A percentile compares a stretch with the other conserved stretches of the same genome.
These are phyloP conservation scores for Leccinum holopus DNA, from an alignment of 1,284 basidiomycete genomes.

Conservation along the genomic window DNA sequence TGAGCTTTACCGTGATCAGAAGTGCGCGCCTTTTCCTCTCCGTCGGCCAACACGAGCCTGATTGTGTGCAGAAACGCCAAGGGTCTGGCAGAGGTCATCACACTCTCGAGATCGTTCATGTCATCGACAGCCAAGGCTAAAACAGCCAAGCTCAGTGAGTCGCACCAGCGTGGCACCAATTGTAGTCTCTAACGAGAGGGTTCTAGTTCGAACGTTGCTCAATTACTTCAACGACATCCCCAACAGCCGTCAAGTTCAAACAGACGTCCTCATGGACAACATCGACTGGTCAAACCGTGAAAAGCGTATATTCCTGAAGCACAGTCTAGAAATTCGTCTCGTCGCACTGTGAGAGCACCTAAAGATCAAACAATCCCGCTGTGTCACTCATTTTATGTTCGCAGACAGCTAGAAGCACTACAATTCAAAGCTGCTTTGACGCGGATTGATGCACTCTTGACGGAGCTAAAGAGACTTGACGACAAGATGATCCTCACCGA, in stretches of 20 bases:
- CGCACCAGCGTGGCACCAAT: neutral
- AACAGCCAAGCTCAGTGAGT: slow-evolving; percentile 92
- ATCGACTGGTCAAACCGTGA: slow-evolving; percentile 92
- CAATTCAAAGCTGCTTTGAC: slow-evolving; percentile 80
- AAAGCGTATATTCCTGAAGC: slow-evolving; percentile 94
- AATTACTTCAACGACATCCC: slow-evolving; percentile 85
- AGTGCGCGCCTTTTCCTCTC: slow-evolving; percentile 50
- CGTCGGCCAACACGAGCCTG: neutral
- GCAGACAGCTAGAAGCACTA: slow-evolving; percentile 73
- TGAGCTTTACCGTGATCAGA: slow-evolving; percentile 83
- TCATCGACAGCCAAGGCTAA: slow-evolving; percentile 96
- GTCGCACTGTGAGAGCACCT: slow-evolving; percentile 64
- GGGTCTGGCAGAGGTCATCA: slow-evolving; percentile 86
- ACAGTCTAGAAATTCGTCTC: slow-evolving; percentile 90
- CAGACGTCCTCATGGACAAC: slow-evolving; percentile 84
- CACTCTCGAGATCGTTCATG: slow-evolving; percentile 87
- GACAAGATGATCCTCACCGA: slow-evolving; percentile 99
- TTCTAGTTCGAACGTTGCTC: slow-evolving; percentile 84
- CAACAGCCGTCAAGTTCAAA: slow-evolving; percentile 77
- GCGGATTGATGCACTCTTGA: slow-evolving; percentile 83
- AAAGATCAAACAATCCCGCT: neutral
- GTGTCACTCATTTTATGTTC: slow-evolving; percentile 5
- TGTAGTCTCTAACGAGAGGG: neutral
- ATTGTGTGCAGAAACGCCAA: slow-evolving; percentile 66
- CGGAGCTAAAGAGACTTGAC: slow-evolving; percentile 90